These are phyloP conservation scores for Diutina mesorugosa DNA, from an alignment of 1,139 yeast species.

Conservation along the genomic window DNA sequence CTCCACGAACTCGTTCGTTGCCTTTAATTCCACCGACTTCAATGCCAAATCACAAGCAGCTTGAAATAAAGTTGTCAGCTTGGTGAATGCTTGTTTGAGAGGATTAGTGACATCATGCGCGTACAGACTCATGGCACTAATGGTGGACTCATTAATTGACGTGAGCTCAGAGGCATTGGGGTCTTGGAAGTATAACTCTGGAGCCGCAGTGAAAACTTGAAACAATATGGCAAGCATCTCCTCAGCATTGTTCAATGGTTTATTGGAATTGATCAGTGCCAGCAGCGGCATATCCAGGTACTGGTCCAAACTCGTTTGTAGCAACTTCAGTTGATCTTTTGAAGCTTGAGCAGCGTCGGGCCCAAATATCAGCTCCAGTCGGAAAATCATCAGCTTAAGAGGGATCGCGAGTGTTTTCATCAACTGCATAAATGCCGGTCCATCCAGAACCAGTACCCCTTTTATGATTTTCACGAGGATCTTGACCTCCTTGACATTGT, in stretches of 20 bases:
- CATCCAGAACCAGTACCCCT: slow-evolving; percentile 19
- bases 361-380: neutral
- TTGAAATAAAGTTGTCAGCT: slow-evolving; percentile 13
- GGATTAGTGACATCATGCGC: slow-evolving; percentile 11
- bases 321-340: neutral
- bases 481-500: slow-evolving; percentile 18
- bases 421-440: slow-evolving; percentile 10
- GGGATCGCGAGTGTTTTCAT: slow-evolving; percentile 11
- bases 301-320: neutral
- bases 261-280: neutral
- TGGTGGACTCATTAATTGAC: slow-evolving; percentile 1
- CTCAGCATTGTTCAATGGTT: slow-evolving; percentile 10
- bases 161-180: slow-evolving; percentile 7
- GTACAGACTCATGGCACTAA: slow-evolving; percentile 11
- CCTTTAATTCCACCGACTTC: slow-evolving; percentile 13
- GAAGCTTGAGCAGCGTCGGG: neutral
- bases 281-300: slow-evolving; percentile 1
- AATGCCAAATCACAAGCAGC: slow-evolving; percentile 24
- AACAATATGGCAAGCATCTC: slow-evolving; percentile 25
- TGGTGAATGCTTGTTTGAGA: neutral
- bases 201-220: slow-evolving; percentile 19
- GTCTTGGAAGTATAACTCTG: slow-evolving; percentile 14
- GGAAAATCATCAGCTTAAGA: neutral
- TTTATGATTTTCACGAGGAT: slow-evolving; percentile 26
- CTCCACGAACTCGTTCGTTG: neutral